Evolutionary conservation across 305 asterid species (phyloP).

Genomic region (Rubia tinctorum): DNA sequence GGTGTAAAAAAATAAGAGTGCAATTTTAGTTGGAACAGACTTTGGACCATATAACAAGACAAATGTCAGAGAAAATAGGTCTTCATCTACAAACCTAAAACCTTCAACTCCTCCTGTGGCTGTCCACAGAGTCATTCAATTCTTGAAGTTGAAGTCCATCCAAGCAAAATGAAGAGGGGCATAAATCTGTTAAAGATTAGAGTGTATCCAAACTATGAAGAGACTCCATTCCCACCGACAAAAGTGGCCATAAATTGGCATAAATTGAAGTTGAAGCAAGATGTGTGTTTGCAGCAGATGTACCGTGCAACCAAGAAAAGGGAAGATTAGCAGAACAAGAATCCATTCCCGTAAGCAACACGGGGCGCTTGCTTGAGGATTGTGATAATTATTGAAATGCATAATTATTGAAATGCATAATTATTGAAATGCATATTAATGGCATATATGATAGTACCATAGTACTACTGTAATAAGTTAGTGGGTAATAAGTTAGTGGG

Average conservation of each 20-base stretch:
- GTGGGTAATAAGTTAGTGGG: neutral
- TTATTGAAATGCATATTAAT: too few species aligned
- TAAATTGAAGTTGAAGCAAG: neutral
- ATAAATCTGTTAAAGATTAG: neutral
- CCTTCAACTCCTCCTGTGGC: neutral
- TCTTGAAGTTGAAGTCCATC: neutral
- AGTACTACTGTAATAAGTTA: too few species aligned
- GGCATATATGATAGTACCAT: too few species aligned
- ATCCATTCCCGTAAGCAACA: slow-evolving; percentile 4
- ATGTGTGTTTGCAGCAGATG: neutral
- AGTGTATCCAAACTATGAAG: neutral
- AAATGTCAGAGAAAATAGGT: too few species aligned
- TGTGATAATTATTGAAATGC: too few species aligned
- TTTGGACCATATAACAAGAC: too few species aligned
- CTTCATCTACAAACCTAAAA: neutral
- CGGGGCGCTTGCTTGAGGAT: neutral
- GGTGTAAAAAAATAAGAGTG: too few species aligned
- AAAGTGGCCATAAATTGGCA: neutral
- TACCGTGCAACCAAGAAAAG: slow-evolving; percentile 5
- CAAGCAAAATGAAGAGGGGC: neutral
- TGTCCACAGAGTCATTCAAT: neutral
- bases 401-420: too few species aligned
- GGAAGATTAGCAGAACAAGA: neutral
- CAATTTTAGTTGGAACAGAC: too few species aligned
- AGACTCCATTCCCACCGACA: slow-evolving; percentile 2